These are phyloP conservation scores for Phytophthora colocasiae DNA, from an alignment of 352 stramenopile genomes.

Conservation along the genomic window DNA sequence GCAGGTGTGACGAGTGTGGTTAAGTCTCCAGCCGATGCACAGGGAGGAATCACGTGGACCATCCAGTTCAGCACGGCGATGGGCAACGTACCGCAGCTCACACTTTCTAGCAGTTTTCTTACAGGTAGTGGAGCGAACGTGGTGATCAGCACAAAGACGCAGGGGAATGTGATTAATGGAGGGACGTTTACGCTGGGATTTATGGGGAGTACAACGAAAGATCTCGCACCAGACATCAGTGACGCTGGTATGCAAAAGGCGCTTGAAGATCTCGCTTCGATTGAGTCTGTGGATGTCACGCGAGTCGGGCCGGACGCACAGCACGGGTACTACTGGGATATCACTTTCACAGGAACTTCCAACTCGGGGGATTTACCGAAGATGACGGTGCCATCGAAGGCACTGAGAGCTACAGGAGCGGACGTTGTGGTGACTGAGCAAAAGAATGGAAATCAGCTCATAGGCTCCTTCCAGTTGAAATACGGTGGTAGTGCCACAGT, in stretches of 20 bases:
- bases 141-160: slow-evolving; percentile 58
- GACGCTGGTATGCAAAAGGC: slow-evolving; percentile 67
- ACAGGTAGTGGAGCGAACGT: slow-evolving; percentile 78
- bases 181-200: slow-evolving; percentile 95
- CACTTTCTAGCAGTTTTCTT: slow-evolving; percentile 70
- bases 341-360: slow-evolving; percentile 79
- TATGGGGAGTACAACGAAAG: slow-evolving; percentile 84
- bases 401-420: slow-evolving; percentile 47
- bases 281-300: slow-evolving; percentile 71
- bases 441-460: slow-evolving; percentile 69
- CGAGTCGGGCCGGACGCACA: slow-evolving; percentile 63
- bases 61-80: slow-evolving; percentile 83
- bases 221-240: slow-evolving; percentile 85
- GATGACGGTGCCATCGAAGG: slow-evolving; percentile 55
- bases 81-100: slow-evolving; percentile 68
- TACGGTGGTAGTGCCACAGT: slow-evolving; percentile 62
- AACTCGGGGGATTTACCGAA: slow-evolving; percentile 72
- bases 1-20: slow-evolving; percentile 64
- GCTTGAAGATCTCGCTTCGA: slow-evolving; percentile 60
- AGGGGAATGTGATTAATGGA: slow-evolving; percentile 72
- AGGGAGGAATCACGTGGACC: slow-evolving; percentile 94
- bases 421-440: slow-evolving; percentile 44
- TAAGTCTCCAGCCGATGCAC: slow-evolving; percentile 68
- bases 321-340: slow-evolving; percentile 72
- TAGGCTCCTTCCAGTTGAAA: slow-evolving; percentile 66